Conservation (phyloP, 768 basidiomycete genomes). For the Favolaschia claudopus region DNA sequence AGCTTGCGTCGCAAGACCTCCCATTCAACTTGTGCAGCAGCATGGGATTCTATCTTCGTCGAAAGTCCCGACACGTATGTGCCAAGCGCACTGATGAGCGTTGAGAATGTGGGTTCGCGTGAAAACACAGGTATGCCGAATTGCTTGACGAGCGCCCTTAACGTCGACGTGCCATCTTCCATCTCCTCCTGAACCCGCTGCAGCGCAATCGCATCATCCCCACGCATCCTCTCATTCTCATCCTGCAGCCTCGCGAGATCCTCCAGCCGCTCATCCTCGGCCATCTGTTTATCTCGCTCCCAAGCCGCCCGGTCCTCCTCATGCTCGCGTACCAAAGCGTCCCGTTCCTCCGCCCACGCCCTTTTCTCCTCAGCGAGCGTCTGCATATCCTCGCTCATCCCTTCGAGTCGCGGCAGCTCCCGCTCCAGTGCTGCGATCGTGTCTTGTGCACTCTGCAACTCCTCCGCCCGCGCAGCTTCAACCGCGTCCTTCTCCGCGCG, state of each 20-base stretch:
- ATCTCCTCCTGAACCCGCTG: slow-evolving; percentile 55
- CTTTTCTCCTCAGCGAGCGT: slow-evolving; percentile 56
- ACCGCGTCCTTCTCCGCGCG: slow-evolving; percentile 74
- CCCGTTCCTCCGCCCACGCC: slow-evolving; percentile 59
- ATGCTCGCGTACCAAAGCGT: slow-evolving; percentile 48
- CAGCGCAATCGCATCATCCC: slow-evolving; percentile 46
- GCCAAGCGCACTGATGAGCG: slow-evolving; percentile 55
- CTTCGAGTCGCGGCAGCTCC: slow-evolving; percentile 60
- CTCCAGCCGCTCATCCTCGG: slow-evolving; percentile 59
- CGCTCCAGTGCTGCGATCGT: slow-evolving; percentile 64
- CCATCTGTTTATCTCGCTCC: slow-evolving; percentile 55
- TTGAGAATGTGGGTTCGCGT: slow-evolving; percentile 57
- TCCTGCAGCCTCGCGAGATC: slow-evolving; percentile 53
- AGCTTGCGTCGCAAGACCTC: slow-evolving; percentile 51
- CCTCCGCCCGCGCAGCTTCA: slow-evolving; percentile 69
- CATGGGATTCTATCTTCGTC: slow-evolving; percentile 49
- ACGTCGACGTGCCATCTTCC: slow-evolving; percentile 53
- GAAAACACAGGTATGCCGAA: slow-evolving; percentile 65
- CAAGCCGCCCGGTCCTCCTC: slow-evolving; percentile 57
- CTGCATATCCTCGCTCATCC: slow-evolving; percentile 54
- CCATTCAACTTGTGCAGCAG: slow-evolving; percentile 56
- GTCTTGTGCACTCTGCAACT: slow-evolving; percentile 72
- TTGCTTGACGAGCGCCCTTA: slow-evolving; percentile 61
- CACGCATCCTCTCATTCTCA: slow-evolving; percentile 55
- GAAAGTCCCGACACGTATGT: slow-evolving; percentile 61